Evolutionary conservation across 1,284 basidiomycete species (phyloP).

Genomic region (Leccinum pallidistipes): DNA sequence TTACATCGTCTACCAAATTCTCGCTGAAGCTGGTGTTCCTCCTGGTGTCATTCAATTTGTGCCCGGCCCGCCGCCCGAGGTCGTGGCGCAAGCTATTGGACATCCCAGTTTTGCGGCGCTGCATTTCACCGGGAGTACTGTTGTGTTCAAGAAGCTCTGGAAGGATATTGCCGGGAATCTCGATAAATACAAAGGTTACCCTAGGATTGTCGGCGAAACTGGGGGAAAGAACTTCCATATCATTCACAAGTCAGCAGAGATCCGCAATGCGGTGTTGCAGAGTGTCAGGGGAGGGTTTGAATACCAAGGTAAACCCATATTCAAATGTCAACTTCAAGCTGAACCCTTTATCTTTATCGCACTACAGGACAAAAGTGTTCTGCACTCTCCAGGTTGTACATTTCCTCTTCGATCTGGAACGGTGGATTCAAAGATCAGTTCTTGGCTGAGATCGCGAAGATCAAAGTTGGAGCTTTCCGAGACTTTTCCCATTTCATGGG

Average conservation of each 20-base stretch:
- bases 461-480: conserved; percentile 80
- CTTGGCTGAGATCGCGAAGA: conserved; percentile 74
- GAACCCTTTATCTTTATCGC: neutral
- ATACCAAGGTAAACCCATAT: conserved; percentile 75
- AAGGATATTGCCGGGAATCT: conserved; percentile 92
- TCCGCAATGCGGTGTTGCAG: conserved; percentile 88
- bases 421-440: conserved; percentile 85
- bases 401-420: conserved; percentile 86
- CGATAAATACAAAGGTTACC: conserved; percentile 86
- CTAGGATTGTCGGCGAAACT: conserved; percentile 95
- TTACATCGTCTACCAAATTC: conserved; percentile 90
- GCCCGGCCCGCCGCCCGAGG: conserved; percentile 80
- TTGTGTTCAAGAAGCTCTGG: conserved; percentile 95
- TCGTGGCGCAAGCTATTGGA: conserved; percentile 80
- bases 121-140: conserved; percentile 97
- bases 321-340: neutral
- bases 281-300: conserved; percentile 91
- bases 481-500: conserved; percentile 92
- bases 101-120: conserved; percentile 85
- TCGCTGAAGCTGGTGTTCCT: conserved; percentile 93
- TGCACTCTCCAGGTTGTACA: conserved; percentile 90
- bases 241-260: conserved; percentile 85
- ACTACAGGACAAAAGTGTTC: conserved; percentile 90
- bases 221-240: conserved; percentile 99
- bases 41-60: conserved; percentile 97